These are phyloP conservation scores for Raphanus raphanistrum DNA, from an alignment of 345 rosid genomes.

Conservation along the genomic window DNA sequence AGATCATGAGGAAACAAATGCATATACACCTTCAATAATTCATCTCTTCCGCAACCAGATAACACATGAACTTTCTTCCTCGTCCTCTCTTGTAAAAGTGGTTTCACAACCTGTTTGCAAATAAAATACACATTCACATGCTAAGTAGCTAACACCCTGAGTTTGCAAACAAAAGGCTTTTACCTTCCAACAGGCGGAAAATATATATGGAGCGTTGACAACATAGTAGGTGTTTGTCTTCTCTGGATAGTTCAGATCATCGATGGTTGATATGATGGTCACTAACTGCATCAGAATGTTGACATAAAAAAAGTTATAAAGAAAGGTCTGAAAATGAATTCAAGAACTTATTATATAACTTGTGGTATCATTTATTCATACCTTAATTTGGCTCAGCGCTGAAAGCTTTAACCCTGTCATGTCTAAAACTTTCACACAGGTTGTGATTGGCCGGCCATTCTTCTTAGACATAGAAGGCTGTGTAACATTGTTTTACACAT, in stretches of 20 bases:
- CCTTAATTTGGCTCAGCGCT: constrained; percentile 87
- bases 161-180: constrained; percentile 20
- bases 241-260: constrained; percentile 97
- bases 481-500: constrained; percentile 36
- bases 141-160: constrained; percentile 14
- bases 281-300: constrained; percentile 57
- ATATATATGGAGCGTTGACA: constrained; percentile 87
- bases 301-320: not conserved
- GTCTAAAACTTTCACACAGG: constrained; percentile 84
- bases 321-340: not conserved
- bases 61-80: constrained; percentile 77
- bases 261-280: constrained; percentile 79
- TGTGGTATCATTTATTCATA: constrained; percentile 15
- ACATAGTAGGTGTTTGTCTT: constrained; percentile 83
- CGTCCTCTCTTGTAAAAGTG: constrained; percentile 92
- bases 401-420: constrained; percentile 93
- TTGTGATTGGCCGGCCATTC: constrained; percentile 75
- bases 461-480: constrained; percentile 84
- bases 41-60: constrained; percentile 77
- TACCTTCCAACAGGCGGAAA: constrained; percentile 96
- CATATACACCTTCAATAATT: constrained; percentile 70
- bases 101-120: constrained; percentile 73
- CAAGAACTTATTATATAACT: not conserved
- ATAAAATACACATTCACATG: not conserved
- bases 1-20: constrained; percentile 3